Percentiles rank a stretch among this genome's conserved stretches.
These are phyloP conservation scores for Alternaria ventricosa DNA, from an alignment of 2,329 filamentous ascomycete species.

Conservation along the genomic window DNA sequence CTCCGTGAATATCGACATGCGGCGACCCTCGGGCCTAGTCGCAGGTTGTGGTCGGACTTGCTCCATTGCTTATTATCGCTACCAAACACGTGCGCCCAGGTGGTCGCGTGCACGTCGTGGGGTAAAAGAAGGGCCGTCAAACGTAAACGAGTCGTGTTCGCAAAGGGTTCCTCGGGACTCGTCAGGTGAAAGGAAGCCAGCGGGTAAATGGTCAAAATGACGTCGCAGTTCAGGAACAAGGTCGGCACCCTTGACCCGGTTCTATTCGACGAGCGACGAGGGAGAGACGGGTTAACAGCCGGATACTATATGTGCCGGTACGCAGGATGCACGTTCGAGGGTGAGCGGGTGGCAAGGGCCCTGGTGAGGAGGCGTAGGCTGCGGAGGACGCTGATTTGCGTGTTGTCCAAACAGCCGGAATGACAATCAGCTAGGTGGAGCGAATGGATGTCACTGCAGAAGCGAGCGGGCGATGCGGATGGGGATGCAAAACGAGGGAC, in stretches of 20 bases:
- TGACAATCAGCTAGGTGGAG: conserved; percentile 2
- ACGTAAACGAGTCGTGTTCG: not conserved
- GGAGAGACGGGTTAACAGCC: not conserved
- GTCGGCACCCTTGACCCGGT: conserved; percentile 4
- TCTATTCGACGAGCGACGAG: conserved; percentile 1
- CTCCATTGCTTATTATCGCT: conserved; percentile 29
- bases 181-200: not conserved
- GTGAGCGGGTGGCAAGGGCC: conserved; percentile 1
- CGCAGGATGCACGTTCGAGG: not conserved
- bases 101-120: conserved; percentile 17
- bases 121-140: conserved; percentile 1
- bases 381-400: conserved; percentile 3
- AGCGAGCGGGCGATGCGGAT: conserved; percentile 10
- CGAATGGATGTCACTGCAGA: not conserved
- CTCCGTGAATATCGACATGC: conserved; percentile 46
- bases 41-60: conserved; percentile 34
- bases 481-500: not conserved
- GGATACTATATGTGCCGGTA: not conserved
- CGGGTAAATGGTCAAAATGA: conserved; percentile 24
- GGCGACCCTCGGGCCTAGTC: conserved; percentile 22
- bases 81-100: not conserved
- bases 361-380: not conserved
- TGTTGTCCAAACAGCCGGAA: conserved; percentile 5
- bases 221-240: conserved; percentile 28
- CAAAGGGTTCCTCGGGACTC: not conserved